Base-by-base conservation (phyloP, 805 yeast genomes). In the Cyberlindnera saturnus region DNA sequence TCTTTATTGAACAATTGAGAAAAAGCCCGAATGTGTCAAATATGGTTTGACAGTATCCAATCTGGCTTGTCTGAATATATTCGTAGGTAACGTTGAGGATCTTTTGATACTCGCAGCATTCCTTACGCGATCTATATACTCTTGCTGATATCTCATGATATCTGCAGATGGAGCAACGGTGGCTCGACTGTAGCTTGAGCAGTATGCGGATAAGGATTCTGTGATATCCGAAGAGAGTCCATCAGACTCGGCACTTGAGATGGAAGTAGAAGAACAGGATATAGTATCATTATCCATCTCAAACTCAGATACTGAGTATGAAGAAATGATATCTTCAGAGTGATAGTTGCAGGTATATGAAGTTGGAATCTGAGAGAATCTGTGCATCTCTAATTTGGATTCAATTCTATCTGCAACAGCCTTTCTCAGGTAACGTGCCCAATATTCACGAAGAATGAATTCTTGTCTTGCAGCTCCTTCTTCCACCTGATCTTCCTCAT, bases 401-500 rank as follows among this genome's bases (percentile, higher is more conserved):
- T 53, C 46, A 18, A 57, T 57, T 46, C 62, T 44, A 16, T 45
- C 38, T 6, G 57, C 50, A 26, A 57, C 49, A 5, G 52, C 44
- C 9, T 45, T 43, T 32, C 52, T 45, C 15, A 55, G 42, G 23
- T 50, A 57, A 28, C 44, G 45, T 19, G 39, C 20, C 50, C 52
- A 48, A 26, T 45, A 40, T 20, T 47, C 44, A 5, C 47, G 40
- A 15, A 49, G 36, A 19, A 43, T 11, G 10, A n/a, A 15, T 11
- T 37, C 50, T 20, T 38, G 42, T 17, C 45, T 40, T 19, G 40
- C 44, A 5, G 43, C 50, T 16, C 45, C 45, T 3, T 47, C 45
- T 3, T 40, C 48, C 13, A 31, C 40, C 32, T 38, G 39, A 29
- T 18, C 20, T 3, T 36, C 29, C 8, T 36, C 43, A 5, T 41